Evolutionary conservation across 148 eudicot species (phyloP), one percentile per base, ranked within the genome.

Genomic region (Rhododendron ovatum): DNA sequence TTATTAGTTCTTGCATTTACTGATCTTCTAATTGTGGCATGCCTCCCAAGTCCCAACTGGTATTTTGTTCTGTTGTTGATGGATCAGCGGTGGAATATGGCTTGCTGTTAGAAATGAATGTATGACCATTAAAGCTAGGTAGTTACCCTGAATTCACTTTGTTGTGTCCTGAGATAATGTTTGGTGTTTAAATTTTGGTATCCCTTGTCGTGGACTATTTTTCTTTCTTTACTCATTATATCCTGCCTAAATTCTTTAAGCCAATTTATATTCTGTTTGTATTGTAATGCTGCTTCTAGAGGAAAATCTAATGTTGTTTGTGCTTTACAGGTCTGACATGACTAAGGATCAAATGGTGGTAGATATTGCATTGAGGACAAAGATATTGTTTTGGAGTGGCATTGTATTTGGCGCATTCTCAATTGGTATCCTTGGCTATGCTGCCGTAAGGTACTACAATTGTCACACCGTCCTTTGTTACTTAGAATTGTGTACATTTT

Each of bases 341-440:
- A 90, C 87, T 15, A 96, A 96, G 90, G 92, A 94, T 90, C 91
- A 95, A 82, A 94, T 96, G 89, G 85, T 96, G 81, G 88, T 89
- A 20, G 94, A 94, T 26, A 93, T 94, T 75, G 90, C 94, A 82
- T 91, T 85, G 87, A 92, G 59, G 88, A 86, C 90, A 2, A 94
- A 89, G 88, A 84, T 93, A 15, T 79, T 95, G 75, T 85, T 91
- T 24, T 96, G 99, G 98, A 91, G 94, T 83, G 94, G 95, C 71
- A 85, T 92, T 78, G 86, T 92, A 85, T 33, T 94, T 84, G 96
- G 99, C 83, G 83, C 99, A 13, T 4, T 92, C 47, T 95, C 98
- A 80, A 51, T 95, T 59, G 96, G 94, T 41, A 43, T 95, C 84
- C 94, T 96, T 74, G 91, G 95, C 82, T 94, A 92, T 84, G 91